phyloP scores from a whole-genome alignment of 257 asterid species.

The Solanum etuberosum region DNA sequence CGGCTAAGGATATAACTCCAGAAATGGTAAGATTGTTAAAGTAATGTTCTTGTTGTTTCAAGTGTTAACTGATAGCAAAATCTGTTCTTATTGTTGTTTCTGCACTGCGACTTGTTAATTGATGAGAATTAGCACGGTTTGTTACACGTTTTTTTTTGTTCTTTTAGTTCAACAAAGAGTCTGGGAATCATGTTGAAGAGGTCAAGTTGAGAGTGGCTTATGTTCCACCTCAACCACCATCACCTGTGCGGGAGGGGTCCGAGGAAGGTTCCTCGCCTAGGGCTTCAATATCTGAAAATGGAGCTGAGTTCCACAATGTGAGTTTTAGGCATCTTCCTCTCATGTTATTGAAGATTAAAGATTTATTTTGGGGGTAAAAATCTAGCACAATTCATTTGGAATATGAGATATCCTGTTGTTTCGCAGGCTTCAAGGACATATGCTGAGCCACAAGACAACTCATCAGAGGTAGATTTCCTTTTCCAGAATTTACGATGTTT shows the following conservation, averaged over 20 bases:
- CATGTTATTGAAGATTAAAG: neutral
- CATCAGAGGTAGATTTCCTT: slow-evolving; percentile 50
- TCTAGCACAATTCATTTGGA: neutral
- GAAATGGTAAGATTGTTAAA: slow-evolving; percentile 46
- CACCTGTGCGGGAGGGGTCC: slow-evolving; percentile 89
- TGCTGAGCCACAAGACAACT: slow-evolving; percentile 46
- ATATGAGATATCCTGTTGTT: neutral
- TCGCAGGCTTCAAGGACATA: slow-evolving; percentile 41
- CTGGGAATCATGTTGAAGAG: slow-evolving; percentile 83
- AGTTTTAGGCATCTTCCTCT: slow-evolving; percentile 15
- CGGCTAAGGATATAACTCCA: slow-evolving; percentile 66
- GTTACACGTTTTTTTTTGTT: neutral
- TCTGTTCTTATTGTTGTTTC: neutral
- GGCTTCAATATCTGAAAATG: slow-evolving; percentile 85
- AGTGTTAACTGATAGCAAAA: neutral
- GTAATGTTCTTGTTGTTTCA: neutral
- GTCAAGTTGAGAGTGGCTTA: slow-evolving; percentile 80
- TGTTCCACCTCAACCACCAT: slow-evolving; percentile 76
- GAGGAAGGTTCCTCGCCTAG: slow-evolving; percentile 95
- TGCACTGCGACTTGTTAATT: neutral
- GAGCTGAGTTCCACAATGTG: slow-evolving; percentile 54
- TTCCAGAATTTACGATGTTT: neutral
- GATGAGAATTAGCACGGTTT: neutral
- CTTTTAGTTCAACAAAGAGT: slow-evolving; percentile 69
- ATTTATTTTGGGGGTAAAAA: neutral